A percentile compares a stretch with the other conserved stretches of the same genome.
Conservation (phyloP, 2,329 filamentous ascomycete species). For the Polychaeton citri region DNA sequence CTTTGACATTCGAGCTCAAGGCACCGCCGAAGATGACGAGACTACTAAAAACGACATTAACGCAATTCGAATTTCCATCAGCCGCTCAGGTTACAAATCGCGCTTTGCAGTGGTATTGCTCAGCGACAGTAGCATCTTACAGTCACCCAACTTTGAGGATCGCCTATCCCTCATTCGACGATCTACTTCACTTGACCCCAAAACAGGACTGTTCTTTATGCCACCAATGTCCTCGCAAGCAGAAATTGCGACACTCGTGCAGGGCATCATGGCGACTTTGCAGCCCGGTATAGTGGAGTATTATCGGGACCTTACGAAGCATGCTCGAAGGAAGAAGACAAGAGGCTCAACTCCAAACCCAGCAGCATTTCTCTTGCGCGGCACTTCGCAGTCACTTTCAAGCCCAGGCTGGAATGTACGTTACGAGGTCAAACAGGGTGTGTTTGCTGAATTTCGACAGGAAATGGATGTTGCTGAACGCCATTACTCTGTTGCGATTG, state of each 20-base stretch:
- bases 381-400: slow-evolving; percentile 76
- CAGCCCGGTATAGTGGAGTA: slow-evolving; percentile 73
- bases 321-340: slow-evolving; percentile 75
- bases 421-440: slow-evolving; percentile 85
- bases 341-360: slow-evolving; percentile 65
- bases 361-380: slow-evolving; percentile 67
- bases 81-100: slow-evolving; percentile 61
- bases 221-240: slow-evolving; percentile 57
- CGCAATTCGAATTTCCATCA: slow-evolving; percentile 55
- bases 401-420: slow-evolving; percentile 81
- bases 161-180: slow-evolving; percentile 67
- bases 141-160: slow-evolving; percentile 52
- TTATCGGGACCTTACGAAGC: slow-evolving; percentile 87
- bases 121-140: slow-evolving; percentile 51
- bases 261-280: slow-evolving; percentile 57
- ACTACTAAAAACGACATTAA: slow-evolving; percentile 80
- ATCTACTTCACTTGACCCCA: slow-evolving; percentile 67
- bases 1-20: slow-evolving; percentile 61
- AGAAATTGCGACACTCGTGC: slow-evolving; percentile 61
- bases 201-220: slow-evolving; percentile 68
- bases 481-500: slow-evolving; percentile 78
- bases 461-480: slow-evolving; percentile 80
- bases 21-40: slow-evolving; percentile 62
- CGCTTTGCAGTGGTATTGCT: slow-evolving; percentile 66
- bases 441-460: slow-evolving; percentile 85